Evolutionary conservation across 2,329 filamentous ascomycete species (phyloP).

Genomic region (Dichotomopilus funicola): DNA sequence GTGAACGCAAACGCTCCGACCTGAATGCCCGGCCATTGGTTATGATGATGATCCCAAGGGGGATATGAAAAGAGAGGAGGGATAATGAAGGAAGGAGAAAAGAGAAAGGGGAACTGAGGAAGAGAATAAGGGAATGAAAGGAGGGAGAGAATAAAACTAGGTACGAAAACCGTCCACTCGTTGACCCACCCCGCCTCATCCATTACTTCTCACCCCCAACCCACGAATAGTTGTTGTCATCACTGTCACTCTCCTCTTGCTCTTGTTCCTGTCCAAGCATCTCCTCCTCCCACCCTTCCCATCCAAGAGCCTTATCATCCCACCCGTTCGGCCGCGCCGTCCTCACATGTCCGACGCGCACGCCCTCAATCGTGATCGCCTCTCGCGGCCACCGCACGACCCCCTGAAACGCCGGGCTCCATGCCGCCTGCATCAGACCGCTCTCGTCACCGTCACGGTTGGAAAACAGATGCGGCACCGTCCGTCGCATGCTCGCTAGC

Average conservation of each 20-base stretch:
- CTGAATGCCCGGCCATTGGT: too few species aligned
- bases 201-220: too few species aligned
- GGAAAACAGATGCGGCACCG: slow-evolving; percentile 48
- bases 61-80: not conserved
- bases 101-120: not conserved
- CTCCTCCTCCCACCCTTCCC: slow-evolving; percentile 30
- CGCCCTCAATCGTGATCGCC: slow-evolving; percentile 37
- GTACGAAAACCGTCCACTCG: too few species aligned
- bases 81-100: not conserved
- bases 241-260: not conserved
- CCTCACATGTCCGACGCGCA: slow-evolving; percentile 39
- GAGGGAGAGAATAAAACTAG: too few species aligned
- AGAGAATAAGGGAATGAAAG: not conserved
- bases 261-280: not conserved
- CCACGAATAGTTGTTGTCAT: not conserved
- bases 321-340: slow-evolving; percentile 33
- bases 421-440: slow-evolving; percentile 42
- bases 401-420: slow-evolving; percentile 38
- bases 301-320: slow-evolving; percentile 13
- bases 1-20: too few species aligned
- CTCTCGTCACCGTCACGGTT: slow-evolving; percentile 27
- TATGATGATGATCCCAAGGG: too few species aligned
- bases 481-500: slow-evolving; percentile 46
- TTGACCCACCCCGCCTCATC: too few species aligned
- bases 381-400: slow-evolving; percentile 40